phyloP scores from a whole-genome alignment of 768 basidiomycete genomes.

The Amanita phalloides region DNA sequence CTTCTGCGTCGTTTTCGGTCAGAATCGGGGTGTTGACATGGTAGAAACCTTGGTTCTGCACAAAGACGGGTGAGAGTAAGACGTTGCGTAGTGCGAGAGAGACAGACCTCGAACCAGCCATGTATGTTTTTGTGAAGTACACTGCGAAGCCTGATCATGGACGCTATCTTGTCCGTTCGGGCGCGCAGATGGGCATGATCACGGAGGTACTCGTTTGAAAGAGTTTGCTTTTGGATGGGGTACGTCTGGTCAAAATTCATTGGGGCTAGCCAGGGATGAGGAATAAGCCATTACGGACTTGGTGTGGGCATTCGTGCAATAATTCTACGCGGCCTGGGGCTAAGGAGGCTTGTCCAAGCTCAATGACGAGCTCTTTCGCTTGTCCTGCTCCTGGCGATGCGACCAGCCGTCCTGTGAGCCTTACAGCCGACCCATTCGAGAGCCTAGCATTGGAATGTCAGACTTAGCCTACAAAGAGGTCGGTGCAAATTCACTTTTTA shows the following conservation, averaged over 20 bases:
- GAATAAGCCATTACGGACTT: too few relatives aligned
- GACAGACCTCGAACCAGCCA: slow-evolving; percentile 61
- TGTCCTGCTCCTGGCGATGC: slow-evolving; percentile 34
- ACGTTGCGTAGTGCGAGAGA: neutral
- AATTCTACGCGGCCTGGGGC: slow-evolving; percentile 18
- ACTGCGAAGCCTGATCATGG: slow-evolving; percentile 70
- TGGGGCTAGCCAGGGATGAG: too few relatives aligned
- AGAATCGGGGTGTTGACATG: slow-evolving; percentile 81
- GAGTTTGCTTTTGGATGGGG: slow-evolving; percentile 85
- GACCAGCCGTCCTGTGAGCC: slow-evolving; percentile 27
- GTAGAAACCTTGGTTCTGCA: slow-evolving; percentile 65
- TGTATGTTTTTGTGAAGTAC: slow-evolving; percentile 44
- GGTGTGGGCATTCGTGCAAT: slow-evolving; percentile 35
- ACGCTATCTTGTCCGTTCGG: slow-evolving; percentile 58
- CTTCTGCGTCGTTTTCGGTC: slow-evolving; percentile 91
- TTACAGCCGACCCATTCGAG: slow-evolving; percentile 14
- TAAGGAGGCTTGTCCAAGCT: slow-evolving; percentile 17
- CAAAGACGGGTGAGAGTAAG: neutral
- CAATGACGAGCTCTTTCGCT: slow-evolving; percentile 36
- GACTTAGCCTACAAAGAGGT: neutral
- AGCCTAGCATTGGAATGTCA: slow-evolving; percentile 8
- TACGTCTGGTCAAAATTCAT: slow-evolving; percentile 42
- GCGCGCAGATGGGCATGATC: slow-evolving; percentile 84
- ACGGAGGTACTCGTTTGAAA: slow-evolving; percentile 71
- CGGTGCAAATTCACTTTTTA: slow-evolving; percentile 14